Conservation (phyloP, 1,139 yeast species). For the Yamadazyma atlantica region DNA sequence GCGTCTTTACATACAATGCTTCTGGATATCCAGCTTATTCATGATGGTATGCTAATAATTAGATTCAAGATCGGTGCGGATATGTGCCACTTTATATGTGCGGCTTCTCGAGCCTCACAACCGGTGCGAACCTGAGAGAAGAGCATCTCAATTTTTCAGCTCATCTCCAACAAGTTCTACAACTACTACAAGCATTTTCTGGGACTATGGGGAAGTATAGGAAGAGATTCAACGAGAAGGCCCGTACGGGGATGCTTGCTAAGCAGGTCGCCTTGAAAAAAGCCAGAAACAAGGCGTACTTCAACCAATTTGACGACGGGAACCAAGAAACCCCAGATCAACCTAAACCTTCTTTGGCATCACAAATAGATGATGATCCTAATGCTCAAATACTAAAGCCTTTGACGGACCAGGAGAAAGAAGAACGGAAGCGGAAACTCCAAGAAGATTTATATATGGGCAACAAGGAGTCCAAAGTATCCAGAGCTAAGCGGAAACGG, state of each 20-base stretch:
- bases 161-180: background rate
- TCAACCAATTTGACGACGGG: conserved; percentile 44
- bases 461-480: conserved; percentile 66
- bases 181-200: background rate
- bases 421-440: conserved; percentile 63
- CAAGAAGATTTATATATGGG: conserved; percentile 54
- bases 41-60: conserved; percentile 8
- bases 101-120: background rate
- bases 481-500: conserved; percentile 73
- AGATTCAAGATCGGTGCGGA: background rate
- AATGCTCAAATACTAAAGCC: conserved; percentile 61
- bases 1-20: conserved; percentile 29
- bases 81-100: background rate
- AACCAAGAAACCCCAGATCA: conserved; percentile 10
- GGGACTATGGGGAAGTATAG: conserved; percentile 74
- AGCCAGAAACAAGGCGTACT: conserved; percentile 68
- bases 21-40: conserved; percentile 27
- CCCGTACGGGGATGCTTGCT: conserved; percentile 80
- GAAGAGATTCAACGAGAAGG: conserved; percentile 80
- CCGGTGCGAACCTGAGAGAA: conserved; percentile 3
- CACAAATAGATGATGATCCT: conserved; percentile 35
- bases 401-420: conserved; percentile 56
- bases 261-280: conserved; percentile 70
- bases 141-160: conserved; percentile 10
- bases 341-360: background rate